Evolutionary conservation across 2,329 filamentous ascomycete genomes (phyloP), one percentile per base, ranked within the genome.

Genomic region (Fusarium continuum): DNA sequence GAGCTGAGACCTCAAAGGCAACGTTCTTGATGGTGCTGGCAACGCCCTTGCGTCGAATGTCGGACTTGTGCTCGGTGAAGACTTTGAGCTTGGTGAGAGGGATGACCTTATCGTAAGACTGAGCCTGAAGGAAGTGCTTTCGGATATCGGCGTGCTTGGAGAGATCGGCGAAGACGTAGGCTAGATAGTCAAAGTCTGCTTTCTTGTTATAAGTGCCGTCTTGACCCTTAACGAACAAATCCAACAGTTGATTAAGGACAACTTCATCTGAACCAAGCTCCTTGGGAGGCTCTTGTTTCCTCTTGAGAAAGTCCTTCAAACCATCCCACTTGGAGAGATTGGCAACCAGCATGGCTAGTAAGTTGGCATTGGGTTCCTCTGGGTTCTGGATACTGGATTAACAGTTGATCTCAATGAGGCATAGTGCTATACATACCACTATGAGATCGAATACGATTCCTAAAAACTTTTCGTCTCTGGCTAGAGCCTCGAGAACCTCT

Each of bases 11-110:
- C 70, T 96, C 91, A 73, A 99, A 98, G 7, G 92, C 88, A 25
- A 91, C 87, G 73, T 99, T 99, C 77, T 98, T 98, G 74, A 99
- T 92, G 9, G 92, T 95, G 59, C 89, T 93, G 8, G 94, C 94
- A n/a, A 97, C 93, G n/a, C 95, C 95, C 70, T 92, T 92, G 50
- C 95, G 85, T 55, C 95, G 87, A 49, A 97, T 88, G 23, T 90
- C 85, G 3, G 91, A 96, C 69, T 85, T 83, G 78, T 97, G 92
- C 76, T 96, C 92, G 2, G 95, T 98, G 76, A 98, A 98, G 56
- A 98, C 94, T 58, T 90, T 91, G 61, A 99, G 82, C 80, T 98
- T 98, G 43, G 91, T 92, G 41, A 98, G 82, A 3, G 95, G 95
- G n/a, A 97, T 87, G 13, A 97, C 86, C 2, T 80, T 82, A 74